Conservation (phyloP, 2,329 filamentous ascomycete species). For the Grosmannia huntii region DNA sequence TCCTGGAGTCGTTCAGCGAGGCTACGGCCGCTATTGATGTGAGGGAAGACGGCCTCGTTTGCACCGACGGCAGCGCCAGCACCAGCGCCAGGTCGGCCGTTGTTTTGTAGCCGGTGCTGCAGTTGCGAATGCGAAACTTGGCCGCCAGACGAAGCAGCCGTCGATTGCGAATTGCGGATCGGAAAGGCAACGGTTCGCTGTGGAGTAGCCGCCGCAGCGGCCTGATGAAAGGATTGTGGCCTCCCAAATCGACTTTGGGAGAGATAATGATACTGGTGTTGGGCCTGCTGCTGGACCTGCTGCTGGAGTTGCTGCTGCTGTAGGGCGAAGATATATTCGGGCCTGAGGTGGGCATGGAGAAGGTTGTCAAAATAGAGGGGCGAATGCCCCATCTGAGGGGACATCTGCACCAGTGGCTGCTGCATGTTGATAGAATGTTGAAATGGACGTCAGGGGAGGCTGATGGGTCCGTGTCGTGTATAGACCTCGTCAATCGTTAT, state of each 20-base stretch:
- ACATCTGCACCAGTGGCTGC: conserved; percentile 39
- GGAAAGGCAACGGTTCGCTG: conserved; percentile 19
- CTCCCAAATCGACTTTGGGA: conserved; percentile 6
- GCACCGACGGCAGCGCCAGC: neutral
- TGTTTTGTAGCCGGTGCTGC: conserved; percentile 2
- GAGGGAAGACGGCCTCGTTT: neutral
- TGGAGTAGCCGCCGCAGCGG: conserved; percentile 7
- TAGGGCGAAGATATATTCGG: conserved; percentile 16
- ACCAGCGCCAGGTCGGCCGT: conserved; percentile 14
- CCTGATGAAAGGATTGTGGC: neutral
- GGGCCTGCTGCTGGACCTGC: neutral
- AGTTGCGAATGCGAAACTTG: conserved; percentile 14
- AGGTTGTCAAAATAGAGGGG: conserved; percentile 26
- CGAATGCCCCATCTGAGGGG: conserved; percentile 33
- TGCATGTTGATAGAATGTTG: conserved; percentile 2
- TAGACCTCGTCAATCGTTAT: neutral
- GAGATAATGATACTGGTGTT: conserved; percentile 6
- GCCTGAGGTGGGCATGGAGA: conserved; percentile 16
- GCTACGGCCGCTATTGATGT: neutral
- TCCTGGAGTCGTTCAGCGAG: conserved; percentile 34
- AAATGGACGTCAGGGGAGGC: neutral
- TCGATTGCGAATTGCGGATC: conserved; percentile 23
- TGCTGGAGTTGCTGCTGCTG: conserved; percentile 10
- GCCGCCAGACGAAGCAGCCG: conserved; percentile 9
- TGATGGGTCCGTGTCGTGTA: neutral